Evolutionary conservation across 2,329 filamentous ascomycete species (phyloP).

Genomic region (Pleurostoma richardsiae): DNA sequence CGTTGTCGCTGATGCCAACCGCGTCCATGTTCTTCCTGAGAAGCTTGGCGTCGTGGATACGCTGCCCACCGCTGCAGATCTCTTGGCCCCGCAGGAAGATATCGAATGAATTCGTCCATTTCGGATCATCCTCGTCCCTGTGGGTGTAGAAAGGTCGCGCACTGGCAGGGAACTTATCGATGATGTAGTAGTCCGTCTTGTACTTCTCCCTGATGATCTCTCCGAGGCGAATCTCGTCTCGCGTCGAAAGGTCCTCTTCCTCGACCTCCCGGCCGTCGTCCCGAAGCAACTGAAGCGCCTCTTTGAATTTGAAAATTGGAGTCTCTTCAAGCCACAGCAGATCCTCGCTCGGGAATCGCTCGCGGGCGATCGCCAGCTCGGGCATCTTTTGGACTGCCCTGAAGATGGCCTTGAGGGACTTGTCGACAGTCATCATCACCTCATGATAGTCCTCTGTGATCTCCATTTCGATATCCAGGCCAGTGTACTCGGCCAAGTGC

Average conservation of each 20-base stretch:
- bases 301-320: constrained; percentile 71
- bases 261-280: constrained; percentile 69
- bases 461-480: constrained; percentile 88
- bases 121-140: constrained; percentile 67
- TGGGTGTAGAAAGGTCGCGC: constrained; percentile 91
- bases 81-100: constrained; percentile 93
- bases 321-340: constrained; percentile 85
- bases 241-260: constrained; percentile 76
- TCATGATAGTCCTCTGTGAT: constrained; percentile 89
- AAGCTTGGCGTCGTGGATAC: constrained; percentile 75
- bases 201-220: constrained; percentile 82
- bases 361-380: constrained; percentile 75
- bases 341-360: constrained; percentile 81
- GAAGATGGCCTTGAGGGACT: constrained; percentile 69
- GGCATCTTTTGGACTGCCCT: constrained; percentile 52
- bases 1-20: constrained; percentile 69
- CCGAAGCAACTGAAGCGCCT: constrained; percentile 77
- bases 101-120: constrained; percentile 87
- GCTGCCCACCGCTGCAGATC: constrained; percentile 86
- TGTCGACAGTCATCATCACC: constrained; percentile 72
- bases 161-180: constrained; percentile 85
- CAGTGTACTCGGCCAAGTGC: constrained; percentile 91
- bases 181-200: constrained; percentile 84
- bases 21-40: constrained; percentile 74
- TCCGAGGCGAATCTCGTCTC: constrained; percentile 82